A percentile compares a stretch with the other conserved stretches of the same genome.
These are phyloP conservation scores for Fonsecaea pugnacius DNA, from an alignment of 2,329 filamentous ascomycete species.

Conservation along the genomic window DNA sequence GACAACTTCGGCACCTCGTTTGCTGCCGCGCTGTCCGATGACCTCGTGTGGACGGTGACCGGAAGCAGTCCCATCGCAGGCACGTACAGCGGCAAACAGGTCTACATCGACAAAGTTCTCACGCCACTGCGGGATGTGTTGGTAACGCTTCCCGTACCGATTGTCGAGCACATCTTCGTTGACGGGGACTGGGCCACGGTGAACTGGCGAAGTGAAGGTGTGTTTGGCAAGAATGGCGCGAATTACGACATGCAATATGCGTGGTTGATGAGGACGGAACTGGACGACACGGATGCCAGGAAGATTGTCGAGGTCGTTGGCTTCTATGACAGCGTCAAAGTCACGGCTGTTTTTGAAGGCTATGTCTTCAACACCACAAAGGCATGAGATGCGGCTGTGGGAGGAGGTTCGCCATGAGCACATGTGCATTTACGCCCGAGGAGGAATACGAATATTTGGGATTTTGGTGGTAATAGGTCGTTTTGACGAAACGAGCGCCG, in stretches of 20 bases:
- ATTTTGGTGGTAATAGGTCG: neutral
- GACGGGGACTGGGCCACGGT: constrained; percentile 28
- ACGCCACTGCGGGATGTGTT: constrained; percentile 26
- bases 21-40: constrained; percentile 19
- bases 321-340: constrained; percentile 27
- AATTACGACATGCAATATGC: constrained; percentile 31
- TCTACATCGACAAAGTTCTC: constrained; percentile 27
- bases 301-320: constrained; percentile 30
- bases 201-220: constrained; percentile 26
- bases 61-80: constrained; percentile 25
- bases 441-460: neutral
- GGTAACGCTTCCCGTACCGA: constrained; percentile 25
- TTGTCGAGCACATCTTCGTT: constrained; percentile 27
- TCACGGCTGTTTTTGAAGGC: constrained; percentile 26
- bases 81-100: constrained; percentile 23
- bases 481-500: neutral
- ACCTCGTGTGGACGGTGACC: constrained; percentile 27
- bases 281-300: constrained; percentile 6
- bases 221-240: constrained; percentile 26
- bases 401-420: neutral
- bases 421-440: neutral
- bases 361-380: constrained; percentile 21
- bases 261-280: constrained; percentile 27
- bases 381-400: constrained; percentile 1
- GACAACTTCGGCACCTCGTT: constrained; percentile 29